These are phyloP conservation scores for Evernia prunastri DNA, from an alignment of 495 filamentous ascomycete species.

Conservation along the genomic window DNA sequence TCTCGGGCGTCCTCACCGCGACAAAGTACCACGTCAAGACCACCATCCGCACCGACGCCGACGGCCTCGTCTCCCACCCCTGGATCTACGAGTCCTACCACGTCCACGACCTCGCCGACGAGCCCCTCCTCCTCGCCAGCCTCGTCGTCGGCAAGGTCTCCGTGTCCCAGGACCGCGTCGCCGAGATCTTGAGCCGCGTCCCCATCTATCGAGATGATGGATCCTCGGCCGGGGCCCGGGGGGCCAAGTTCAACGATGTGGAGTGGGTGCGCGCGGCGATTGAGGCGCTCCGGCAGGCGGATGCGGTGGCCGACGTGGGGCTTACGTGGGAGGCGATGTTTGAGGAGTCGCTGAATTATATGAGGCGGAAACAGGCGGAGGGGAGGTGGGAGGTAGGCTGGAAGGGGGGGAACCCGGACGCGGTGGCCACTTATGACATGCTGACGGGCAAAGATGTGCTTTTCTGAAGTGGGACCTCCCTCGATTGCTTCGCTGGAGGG, in stretches of 20 bases:
- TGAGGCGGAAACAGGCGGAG: neutral
- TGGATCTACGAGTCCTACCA: neutral
- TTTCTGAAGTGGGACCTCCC: neutral
- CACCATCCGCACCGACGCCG: constrained; percentile 5
- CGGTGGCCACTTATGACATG: neutral
- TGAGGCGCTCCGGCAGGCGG: neutral
- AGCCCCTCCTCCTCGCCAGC: neutral
- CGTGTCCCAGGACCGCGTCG: neutral
- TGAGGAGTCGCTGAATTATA: neutral
- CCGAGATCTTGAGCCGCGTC: neutral
- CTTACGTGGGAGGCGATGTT: neutral
- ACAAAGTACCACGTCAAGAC: neutral
- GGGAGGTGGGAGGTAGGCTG: neutral
- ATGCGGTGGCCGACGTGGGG: neutral
- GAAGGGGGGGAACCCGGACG: neutral
- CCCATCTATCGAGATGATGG: neutral
- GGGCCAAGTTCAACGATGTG: neutral
- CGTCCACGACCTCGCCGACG: neutral
- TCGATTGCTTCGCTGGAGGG: no score
- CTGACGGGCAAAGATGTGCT: neutral
- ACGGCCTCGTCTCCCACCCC: neutral
- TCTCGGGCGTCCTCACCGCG: neutral
- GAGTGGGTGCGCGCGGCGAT: neutral
- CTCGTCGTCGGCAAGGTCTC: neutral
- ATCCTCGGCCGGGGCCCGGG: neutral